Conservation (phyloP, 164 flowering plant species). For the Piper longum region DNA sequence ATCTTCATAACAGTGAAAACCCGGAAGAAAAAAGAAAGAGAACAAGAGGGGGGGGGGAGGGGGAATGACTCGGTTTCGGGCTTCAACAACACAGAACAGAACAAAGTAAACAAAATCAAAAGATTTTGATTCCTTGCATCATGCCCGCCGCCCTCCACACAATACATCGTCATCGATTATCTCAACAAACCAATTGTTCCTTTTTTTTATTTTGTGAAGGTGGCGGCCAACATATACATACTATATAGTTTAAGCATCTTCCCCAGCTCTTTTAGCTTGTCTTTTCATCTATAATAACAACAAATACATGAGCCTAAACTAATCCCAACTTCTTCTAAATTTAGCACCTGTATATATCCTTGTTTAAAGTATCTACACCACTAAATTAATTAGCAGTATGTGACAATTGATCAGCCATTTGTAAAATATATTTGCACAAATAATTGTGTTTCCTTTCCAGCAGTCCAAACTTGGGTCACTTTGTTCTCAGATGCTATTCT, state of each 20-base stretch:
- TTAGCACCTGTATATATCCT: slow-evolving; percentile 33
- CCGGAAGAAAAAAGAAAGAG: slow-evolving; percentile 17
- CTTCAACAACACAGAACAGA: slow-evolving; percentile 40
- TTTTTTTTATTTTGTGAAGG: slow-evolving; percentile 8
- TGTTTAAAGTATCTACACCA: not conserved
- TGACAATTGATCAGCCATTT: too few species aligned
- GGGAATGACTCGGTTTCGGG: slow-evolving; percentile 18
- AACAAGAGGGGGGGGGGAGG: slow-evolving; percentile 9
- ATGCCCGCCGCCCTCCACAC: slow-evolving; percentile 22
- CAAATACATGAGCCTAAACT: slow-evolving; percentile 3
- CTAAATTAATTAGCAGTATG: too few species aligned
- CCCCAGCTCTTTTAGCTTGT: not conserved
- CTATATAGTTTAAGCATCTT: slow-evolving; percentile 4
- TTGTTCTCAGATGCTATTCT: too few species aligned
- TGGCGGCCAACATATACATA: slow-evolving; percentile 12
- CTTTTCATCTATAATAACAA: slow-evolving; percentile 15
- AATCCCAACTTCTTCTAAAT: slow-evolving; percentile 13
- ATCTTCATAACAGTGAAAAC: slow-evolving; percentile 5
- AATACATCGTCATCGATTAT: slow-evolving; percentile 4
- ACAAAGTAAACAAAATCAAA: slow-evolving; percentile 19
- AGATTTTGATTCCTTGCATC: slow-evolving; percentile 31
- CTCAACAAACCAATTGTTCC: slow-evolving; percentile 25
- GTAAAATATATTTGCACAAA: too few species aligned
- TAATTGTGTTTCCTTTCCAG: not conserved
- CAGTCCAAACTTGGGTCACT: not conserved